Evolutionary conservation across 1,284 basidiomycete genomes (phyloP).

Genomic region (Ustilago xerochloae): DNA sequence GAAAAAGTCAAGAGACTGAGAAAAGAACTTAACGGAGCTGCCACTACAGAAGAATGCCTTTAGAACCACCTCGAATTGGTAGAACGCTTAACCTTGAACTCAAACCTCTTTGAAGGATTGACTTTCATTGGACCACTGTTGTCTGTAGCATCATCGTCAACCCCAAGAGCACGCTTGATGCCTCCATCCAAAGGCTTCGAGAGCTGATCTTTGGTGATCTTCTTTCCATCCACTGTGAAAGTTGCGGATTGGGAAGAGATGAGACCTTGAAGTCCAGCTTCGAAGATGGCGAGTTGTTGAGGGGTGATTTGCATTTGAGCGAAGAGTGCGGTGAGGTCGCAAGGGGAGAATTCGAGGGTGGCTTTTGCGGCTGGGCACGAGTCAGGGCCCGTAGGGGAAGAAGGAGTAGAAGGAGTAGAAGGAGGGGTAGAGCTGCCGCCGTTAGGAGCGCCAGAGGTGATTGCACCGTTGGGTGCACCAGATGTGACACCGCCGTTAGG

Average conservation of each 20-base stretch:
- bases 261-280: conserved; percentile 13
- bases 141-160: neutral
- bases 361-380: conserved; percentile 18
- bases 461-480: neutral
- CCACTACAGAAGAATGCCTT: neutral
- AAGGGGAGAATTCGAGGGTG: conserved; percentile 15
- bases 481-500: neutral
- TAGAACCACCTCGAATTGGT: neutral
- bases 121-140: neutral
- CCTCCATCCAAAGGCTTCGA: neutral
- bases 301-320: conserved; percentile 20
- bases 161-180: conserved; percentile 10
- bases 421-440: neutral
- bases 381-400: neutral
- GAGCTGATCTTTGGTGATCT: conserved; percentile 12
- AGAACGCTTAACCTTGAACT: conserved; percentile 17
- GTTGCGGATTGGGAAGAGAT: conserved; percentile 2
- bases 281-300: conserved; percentile 27
- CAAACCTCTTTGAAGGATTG: conserved; percentile 1
- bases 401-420: neutral
- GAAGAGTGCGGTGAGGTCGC: conserved; percentile 27
- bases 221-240: conserved; percentile 20
- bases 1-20: neutral
- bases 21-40: neutral
- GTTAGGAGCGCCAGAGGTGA: conserved; percentile 13